These are phyloP conservation scores for Kondoa malvinella DNA, from an alignment of 768 basidiomycete genomes.

Conservation along the genomic window DNA sequence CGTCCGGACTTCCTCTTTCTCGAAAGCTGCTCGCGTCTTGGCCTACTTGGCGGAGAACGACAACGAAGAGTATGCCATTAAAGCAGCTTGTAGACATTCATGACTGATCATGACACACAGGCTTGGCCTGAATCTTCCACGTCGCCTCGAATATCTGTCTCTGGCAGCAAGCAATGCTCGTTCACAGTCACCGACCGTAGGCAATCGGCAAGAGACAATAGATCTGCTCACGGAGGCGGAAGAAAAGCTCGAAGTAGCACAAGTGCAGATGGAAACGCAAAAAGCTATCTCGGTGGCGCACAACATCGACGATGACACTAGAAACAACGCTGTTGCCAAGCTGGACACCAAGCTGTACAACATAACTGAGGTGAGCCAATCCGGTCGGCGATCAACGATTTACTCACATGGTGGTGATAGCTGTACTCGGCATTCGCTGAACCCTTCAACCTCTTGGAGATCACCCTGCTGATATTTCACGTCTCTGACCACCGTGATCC, in stretches of 20 bases:
- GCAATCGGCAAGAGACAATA: constrained; percentile 63
- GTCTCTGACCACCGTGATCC: constrained; percentile 86
- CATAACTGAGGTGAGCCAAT: constrained; percentile 57
- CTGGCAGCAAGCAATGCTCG: constrained; percentile 91
- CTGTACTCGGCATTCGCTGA: constrained; percentile 75
- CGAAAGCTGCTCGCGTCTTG: constrained; percentile 75
- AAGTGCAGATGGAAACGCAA: constrained; percentile 86
- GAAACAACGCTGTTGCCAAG: constrained; percentile 25
- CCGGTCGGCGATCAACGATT: background rate
- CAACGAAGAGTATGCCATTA: constrained; percentile 51
- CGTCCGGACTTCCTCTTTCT: constrained; percentile 70
- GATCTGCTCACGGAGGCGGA: constrained; percentile 86
- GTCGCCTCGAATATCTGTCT: constrained; percentile 76
- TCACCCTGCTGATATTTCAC: constrained; percentile 77
- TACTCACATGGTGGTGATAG: constrained; percentile 33
- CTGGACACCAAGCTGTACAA: constrained; percentile 41
- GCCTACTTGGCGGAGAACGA: constrained; percentile 67
- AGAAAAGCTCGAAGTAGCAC: constrained; percentile 90
- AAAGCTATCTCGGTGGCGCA: constrained; percentile 40
- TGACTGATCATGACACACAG: background rate
- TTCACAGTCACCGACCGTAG: constrained; percentile 40
- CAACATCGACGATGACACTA: constrained; percentile 29
- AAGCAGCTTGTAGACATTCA: background rate
- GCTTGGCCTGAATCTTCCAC: constrained; percentile 39
- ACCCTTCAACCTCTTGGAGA: constrained; percentile 62